A percentile compares a stretch with the other conserved stretches of the same genome.
Evolutionary conservation across 306 rosid genomes (phyloP).

Genomic region (Casuarina equisetifolia): DNA sequence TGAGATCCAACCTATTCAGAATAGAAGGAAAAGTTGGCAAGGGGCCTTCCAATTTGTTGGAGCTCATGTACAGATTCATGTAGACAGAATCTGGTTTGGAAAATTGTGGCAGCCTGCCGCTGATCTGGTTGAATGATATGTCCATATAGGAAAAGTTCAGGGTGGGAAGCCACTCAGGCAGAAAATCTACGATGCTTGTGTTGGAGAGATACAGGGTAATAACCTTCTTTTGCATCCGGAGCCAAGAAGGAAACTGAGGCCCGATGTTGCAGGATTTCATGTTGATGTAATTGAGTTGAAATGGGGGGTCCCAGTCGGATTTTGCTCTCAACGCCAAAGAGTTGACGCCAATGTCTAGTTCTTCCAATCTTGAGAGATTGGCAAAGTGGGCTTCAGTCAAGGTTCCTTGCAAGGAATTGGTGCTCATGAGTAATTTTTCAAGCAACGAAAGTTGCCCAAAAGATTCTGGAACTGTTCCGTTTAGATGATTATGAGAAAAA

Average conservation of each 20-base stretch:
- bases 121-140: slow-evolving; percentile 11
- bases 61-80: slow-evolving; percentile 24
- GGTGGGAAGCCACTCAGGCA: slow-evolving; percentile 18
- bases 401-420: slow-evolving; percentile 9
- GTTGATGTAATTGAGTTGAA: slow-evolving; percentile 17
- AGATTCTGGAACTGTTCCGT: slow-evolving; percentile 16
- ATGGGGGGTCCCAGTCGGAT: slow-evolving; percentile 15
- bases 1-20: slow-evolving; percentile 26
- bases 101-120: slow-evolving; percentile 17
- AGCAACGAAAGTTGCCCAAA: slow-evolving; percentile 18
- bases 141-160: slow-evolving; percentile 8
- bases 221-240: not conserved
- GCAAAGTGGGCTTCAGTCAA: slow-evolving; percentile 7
- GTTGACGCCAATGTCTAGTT: slow-evolving; percentile 17
- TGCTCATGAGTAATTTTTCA: not conserved
- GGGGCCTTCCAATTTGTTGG: slow-evolving; percentile 25
- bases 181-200: slow-evolving; percentile 20
- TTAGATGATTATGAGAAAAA: slow-evolving; percentile 7
- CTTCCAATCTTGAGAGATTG: slow-evolving; percentile 15
- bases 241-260: slow-evolving; percentile 20
- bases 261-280: slow-evolving; percentile 15
- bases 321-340: slow-evolving; percentile 10
- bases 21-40: slow-evolving; percentile 21
- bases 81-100: slow-evolving; percentile 1
- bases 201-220: slow-evolving; percentile 19